Percentiles rank a stretch among this genome's conserved stretches.
These are phyloP conservation scores for Coccomyxa sp. DNA, from an alignment of 139 green algal genomes.

Conservation along the genomic window DNA sequence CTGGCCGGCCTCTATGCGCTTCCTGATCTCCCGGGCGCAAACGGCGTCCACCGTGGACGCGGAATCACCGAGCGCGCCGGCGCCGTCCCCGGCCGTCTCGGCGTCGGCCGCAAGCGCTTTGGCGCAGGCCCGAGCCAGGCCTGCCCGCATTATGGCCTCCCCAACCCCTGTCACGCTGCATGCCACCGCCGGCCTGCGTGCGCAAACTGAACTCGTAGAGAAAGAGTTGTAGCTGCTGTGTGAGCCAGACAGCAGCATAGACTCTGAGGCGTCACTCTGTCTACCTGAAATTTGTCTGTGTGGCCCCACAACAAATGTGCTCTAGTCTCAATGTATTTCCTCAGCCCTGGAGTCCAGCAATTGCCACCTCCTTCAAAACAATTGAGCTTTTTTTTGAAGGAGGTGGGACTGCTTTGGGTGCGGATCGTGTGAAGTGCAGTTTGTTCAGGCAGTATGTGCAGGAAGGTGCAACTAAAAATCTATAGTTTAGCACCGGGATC, in stretches of 20 bases:
- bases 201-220: neutral
- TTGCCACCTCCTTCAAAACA: too few relatives aligned
- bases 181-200: constrained; percentile 30
- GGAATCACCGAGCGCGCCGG: neutral
- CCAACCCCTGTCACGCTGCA: constrained; percentile 68
- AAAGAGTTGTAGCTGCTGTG: neutral
- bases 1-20: neutral
- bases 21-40: neutral
- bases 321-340: neutral
- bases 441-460: too few relatives aligned
- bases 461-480: too few relatives aligned
- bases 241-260: neutral
- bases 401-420: too few relatives aligned
- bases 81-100: neutral
- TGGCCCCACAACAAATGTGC: neutral
- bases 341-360: too few relatives aligned
- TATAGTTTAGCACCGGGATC: too few relatives aligned
- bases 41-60: neutral
- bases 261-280: neutral
- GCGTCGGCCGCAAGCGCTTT: neutral
- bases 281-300: neutral
- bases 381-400: too few relatives aligned
- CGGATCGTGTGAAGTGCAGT: too few relatives aligned
- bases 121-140: constrained; percentile 41
- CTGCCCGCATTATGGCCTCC: constrained; percentile 57